Percentiles rank a stretch among this genome's conserved stretches.
Conservation (phyloP, 2,329 filamentous ascomycete genomes). For the Cadophora gregata region DNA sequence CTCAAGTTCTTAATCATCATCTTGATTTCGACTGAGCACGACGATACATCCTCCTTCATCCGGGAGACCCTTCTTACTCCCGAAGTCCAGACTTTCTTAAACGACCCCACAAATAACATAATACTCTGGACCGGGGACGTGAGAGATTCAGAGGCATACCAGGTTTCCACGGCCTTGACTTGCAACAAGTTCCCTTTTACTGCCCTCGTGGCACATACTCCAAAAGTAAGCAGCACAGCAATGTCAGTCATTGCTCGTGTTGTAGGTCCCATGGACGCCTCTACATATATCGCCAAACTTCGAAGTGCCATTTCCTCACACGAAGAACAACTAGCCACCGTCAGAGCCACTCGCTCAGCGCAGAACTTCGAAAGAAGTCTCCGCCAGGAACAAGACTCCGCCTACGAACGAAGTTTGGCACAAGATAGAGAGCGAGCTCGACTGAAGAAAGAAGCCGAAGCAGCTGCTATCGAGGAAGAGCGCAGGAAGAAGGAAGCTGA, state of each 20-base stretch:
- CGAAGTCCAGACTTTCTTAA: constrained; percentile 76
- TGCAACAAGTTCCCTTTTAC: constrained; percentile 94
- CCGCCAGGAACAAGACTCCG: constrained; percentile 87
- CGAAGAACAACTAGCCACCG: constrained; percentile 73
- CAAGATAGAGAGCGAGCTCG: constrained; percentile 85
- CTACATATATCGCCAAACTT: constrained; percentile 78
- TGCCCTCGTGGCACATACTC: constrained; percentile 85
- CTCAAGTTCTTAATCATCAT: constrained; percentile 91
- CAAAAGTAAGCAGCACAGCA: constrained; percentile 79
- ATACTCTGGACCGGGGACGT: constrained; percentile 94
- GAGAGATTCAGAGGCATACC: constrained; percentile 91
- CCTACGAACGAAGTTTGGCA: constrained; percentile 91
- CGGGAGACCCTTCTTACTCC: constrained; percentile 80
- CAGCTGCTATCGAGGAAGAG: constrained; percentile 70
- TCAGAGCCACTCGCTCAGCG: constrained; percentile 77
- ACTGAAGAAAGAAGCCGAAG: constrained; percentile 76
- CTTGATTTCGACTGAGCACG: constrained; percentile 89
- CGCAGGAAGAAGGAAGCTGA: constrained; percentile 65
- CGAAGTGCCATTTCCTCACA: constrained; percentile 76
- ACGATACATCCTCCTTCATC: constrained; percentile 84
- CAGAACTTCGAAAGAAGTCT: constrained; percentile 82
- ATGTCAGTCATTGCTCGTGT: constrained; percentile 91
- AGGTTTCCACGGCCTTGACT: constrained; percentile 84
- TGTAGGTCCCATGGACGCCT: constrained; percentile 71
- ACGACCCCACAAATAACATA: constrained; percentile 77